These are phyloP conservation scores for Ashbya aceris DNA, from an alignment of 1,139 yeast genomes.

Conservation along the genomic window DNA sequence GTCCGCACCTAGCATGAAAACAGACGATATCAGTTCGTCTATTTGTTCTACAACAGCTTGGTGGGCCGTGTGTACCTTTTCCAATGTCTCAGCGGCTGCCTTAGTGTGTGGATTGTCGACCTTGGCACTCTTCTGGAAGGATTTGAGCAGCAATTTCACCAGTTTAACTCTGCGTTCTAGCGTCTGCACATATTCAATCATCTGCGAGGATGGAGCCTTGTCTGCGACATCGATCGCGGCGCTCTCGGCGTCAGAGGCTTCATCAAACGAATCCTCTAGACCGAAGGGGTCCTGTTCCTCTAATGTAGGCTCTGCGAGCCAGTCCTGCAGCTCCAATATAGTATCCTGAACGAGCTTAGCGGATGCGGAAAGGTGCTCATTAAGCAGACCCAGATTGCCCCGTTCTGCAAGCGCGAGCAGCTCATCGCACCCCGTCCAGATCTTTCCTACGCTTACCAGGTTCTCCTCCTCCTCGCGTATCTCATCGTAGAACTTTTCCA, in stretches of 20 bases:
- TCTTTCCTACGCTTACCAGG: slow-evolving; percentile 49
- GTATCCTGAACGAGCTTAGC: slow-evolving; percentile 51
- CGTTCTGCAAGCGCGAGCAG: slow-evolving; percentile 34
- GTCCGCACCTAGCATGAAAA: slow-evolving; percentile 24
- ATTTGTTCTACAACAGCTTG: slow-evolving; percentile 23
- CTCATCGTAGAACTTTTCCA: slow-evolving; percentile 29
- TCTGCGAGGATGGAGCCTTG: slow-evolving; percentile 29
- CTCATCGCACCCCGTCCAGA: slow-evolving; percentile 54
- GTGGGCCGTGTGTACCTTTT: slow-evolving; percentile 27
- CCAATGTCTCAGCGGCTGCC: slow-evolving; percentile 20
- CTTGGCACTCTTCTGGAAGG: slow-evolving; percentile 50
- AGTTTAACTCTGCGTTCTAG: slow-evolving; percentile 50
- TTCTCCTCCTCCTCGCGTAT: slow-evolving; percentile 33
- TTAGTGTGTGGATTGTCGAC: slow-evolving; percentile 16
- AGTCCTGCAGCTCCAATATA: slow-evolving; percentile 52
- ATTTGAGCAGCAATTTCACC: slow-evolving; percentile 44
- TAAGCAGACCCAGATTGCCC: slow-evolving; percentile 46
- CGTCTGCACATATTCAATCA: slow-evolving; percentile 35
- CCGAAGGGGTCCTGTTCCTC: slow-evolving; percentile 40
- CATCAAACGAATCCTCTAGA: slow-evolving; percentile 25
- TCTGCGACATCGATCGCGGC: slow-evolving; percentile 21
- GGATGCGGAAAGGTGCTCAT: slow-evolving; percentile 38
- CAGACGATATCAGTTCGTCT: slow-evolving; percentile 30
- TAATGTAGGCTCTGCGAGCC: slow-evolving; percentile 52
- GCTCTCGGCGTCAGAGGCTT: slow-evolving; percentile 31